phyloP scores from a whole-genome alignment of 1,284 basidiomycete species.

The Irpex sp. region DNA sequence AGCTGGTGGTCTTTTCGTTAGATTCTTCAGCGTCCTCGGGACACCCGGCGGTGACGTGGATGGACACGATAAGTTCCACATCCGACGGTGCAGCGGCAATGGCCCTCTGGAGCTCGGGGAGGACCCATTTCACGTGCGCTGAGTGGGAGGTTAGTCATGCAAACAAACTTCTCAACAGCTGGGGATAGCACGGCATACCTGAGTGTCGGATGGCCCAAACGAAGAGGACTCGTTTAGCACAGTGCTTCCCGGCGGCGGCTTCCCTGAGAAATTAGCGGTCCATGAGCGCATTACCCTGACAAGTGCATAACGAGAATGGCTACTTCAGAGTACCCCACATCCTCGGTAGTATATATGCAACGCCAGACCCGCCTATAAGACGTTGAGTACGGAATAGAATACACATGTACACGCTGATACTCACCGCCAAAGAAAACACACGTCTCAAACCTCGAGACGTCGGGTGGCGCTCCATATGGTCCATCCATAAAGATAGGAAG shows the following conservation, averaged over 20 bases:
- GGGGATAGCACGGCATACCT: constrained; percentile 20
- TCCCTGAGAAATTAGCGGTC: constrained; percentile 13
- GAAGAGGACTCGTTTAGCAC: constrained; percentile 31
- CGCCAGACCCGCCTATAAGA: constrained; percentile 38
- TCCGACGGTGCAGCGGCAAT: constrained; percentile 9
- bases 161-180: too few relatives aligned
- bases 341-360: constrained; percentile 41
- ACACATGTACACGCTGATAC: constrained; percentile 6
- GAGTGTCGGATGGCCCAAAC: constrained; percentile 36
- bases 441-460: constrained; percentile 34
- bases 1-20: background rate
- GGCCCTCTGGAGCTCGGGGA: constrained; percentile 13
- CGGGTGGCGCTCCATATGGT: constrained; percentile 42
- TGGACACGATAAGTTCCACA: constrained; percentile 15
- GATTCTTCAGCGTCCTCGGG: background rate
- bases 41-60: constrained; percentile 13
- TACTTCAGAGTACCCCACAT: constrained; percentile 37
- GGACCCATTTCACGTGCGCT: constrained; percentile 20
- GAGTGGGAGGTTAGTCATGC: background rate
- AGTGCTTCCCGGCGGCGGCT: constrained; percentile 19
- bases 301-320: constrained; percentile 6
- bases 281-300: background rate
- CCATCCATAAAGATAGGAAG: constrained; percentile 43
- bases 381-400: too few relatives aligned
- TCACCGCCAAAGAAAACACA: constrained; percentile 42